phyloP scores from a whole-genome alignment of 1,139 yeast genomes.

The Sugiyamaella pinicola region DNA sequence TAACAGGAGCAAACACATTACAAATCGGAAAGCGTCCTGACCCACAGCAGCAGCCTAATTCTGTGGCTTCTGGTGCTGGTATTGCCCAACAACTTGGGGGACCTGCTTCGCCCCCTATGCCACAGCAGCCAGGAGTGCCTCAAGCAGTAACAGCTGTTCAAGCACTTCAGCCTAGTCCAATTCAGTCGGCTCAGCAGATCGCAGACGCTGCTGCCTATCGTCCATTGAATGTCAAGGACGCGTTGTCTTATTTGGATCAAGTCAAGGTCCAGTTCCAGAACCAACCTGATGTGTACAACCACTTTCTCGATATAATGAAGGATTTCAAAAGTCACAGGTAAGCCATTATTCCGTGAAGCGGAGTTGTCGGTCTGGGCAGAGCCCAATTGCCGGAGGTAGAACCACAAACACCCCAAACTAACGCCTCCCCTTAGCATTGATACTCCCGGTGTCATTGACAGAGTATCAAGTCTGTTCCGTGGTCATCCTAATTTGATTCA shows the following conservation, averaged over 20 bases:
- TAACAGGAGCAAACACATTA: constrained; percentile 22
- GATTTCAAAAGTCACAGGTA: constrained; percentile 91
- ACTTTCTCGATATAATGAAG: constrained; percentile 95
- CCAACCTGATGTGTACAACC: constrained; percentile 95
- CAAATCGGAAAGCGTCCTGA: constrained; percentile 11
- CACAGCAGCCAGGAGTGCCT: constrained; percentile 14
- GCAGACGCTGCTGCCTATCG: constrained; percentile 56
- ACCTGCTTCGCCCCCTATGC: constrained; percentile 21
- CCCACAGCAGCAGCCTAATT: constrained; percentile 5
- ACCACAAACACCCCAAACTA: not conserved
- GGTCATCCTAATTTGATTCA: constrained; percentile 94
- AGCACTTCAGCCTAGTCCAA: constrained; percentile 22
- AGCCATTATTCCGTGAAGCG: constrained; percentile 41
- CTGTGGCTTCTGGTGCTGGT: not conserved
- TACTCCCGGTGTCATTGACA: constrained; percentile 96
- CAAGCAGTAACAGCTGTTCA: constrained; percentile 27
- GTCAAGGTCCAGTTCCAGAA: constrained; percentile 89
- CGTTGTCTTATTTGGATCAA: constrained; percentile 90
- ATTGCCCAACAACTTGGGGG: constrained; percentile 1
- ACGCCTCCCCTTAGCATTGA: constrained; percentile 54
- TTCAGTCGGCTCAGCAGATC: constrained; percentile 35
- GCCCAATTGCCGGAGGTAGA: no score
- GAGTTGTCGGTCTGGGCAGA: no score
- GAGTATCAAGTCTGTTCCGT: constrained; percentile 85
- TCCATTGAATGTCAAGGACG: constrained; percentile 94